Percentiles rank a stretch among this genome's conserved stretches.
Conservation (phyloP, 2,329 filamentous ascomycete genomes). For the Alternaria ventricosa region DNA sequence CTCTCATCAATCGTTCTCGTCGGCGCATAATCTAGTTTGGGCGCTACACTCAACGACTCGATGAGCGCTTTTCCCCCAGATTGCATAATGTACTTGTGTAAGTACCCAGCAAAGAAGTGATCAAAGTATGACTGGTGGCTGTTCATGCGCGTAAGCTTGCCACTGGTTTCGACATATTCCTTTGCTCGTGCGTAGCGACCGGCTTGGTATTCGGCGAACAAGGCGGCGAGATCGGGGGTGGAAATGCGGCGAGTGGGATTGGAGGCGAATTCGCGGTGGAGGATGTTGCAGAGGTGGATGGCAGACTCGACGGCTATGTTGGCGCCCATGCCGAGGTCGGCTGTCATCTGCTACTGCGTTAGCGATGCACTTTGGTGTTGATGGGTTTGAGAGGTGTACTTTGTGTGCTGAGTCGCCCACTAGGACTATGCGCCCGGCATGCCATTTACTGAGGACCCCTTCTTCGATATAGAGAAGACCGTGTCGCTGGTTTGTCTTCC, state of each 20-base stretch:
- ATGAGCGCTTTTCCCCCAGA: slow-evolving; percentile 8
- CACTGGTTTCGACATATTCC: slow-evolving; percentile 11
- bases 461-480: slow-evolving; percentile 45
- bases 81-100: slow-evolving; percentile 1
- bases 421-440: slow-evolving; percentile 48
- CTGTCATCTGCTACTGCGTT: slow-evolving; percentile 20
- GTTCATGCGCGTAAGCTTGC: slow-evolving; percentile 14
- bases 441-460: slow-evolving; percentile 50
- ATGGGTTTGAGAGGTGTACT: slow-evolving; percentile 16
- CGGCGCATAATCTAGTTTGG: slow-evolving; percentile 21
- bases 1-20: slow-evolving; percentile 21
- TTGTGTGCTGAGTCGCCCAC: slow-evolving; percentile 56
- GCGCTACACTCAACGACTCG: slow-evolving; percentile 3
- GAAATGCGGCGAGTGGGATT: slow-evolving; percentile 11
- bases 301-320: slow-evolving; percentile 30
- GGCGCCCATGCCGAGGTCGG: slow-evolving; percentile 25
- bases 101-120: slow-evolving; percentile 7
- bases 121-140: slow-evolving; percentile 15
- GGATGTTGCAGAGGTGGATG: slow-evolving; percentile 23
- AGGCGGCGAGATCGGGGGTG: slow-evolving; percentile 5
- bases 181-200: slow-evolving; percentile 15
- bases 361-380: not conserved
- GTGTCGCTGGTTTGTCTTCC: slow-evolving; percentile 23
- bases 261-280: slow-evolving; percentile 15
- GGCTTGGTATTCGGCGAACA: slow-evolving; percentile 21